Base-by-base conservation (phyloP, 73 alveolate genomes). In the Tetrahymena malaccensis region DNA sequence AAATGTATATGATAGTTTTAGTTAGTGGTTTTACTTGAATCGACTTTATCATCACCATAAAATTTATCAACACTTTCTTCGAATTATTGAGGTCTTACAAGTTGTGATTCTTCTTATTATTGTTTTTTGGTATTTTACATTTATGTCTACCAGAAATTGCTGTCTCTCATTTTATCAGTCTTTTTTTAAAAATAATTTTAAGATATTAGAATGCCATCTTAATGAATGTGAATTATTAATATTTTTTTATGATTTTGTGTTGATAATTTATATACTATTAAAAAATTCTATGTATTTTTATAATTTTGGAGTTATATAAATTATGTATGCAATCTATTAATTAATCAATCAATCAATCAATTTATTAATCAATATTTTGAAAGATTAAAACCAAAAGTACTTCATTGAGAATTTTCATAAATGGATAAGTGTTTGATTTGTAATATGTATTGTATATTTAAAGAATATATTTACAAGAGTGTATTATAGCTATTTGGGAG, bases 31-130 rank as follows among this genome's bases (percentile, higher is more conserved):
- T 94, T 95, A 95, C 97, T n/a, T 85, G 97, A 94, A 3, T 70
- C 97, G 13, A 37, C 94, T 95, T 94, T 94, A 34, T 93, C 85
- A 93, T 95, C 97, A 43, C 97, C 97, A 93, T 95, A 93, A 11
- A 95, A 95, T 93, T 95, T 95, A 55, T 95, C 94, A 85, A 89
- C 34, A 21, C 95, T 94, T 37, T 95, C 95, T 84, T 85, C 95
- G 19, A 95, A 37, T 37, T 94, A n/a, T 70, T 70, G 19, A 70
- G 89, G 37, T 70, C 89, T 70, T 70, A 31, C 37, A 31, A 25
- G 17, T 70, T 70, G 8, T 4, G 37, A 70, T 70, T 70, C 89
- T 70, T 70, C 89, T 31, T 70, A 70, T 70, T 70, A 31, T 27
- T 7, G 40, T 12, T 11, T 70, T 70, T n/a, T 70, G 22, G 89